Conservation (phyloP, 1,139 yeast species). For the Geotrichum fermentans region DNA sequence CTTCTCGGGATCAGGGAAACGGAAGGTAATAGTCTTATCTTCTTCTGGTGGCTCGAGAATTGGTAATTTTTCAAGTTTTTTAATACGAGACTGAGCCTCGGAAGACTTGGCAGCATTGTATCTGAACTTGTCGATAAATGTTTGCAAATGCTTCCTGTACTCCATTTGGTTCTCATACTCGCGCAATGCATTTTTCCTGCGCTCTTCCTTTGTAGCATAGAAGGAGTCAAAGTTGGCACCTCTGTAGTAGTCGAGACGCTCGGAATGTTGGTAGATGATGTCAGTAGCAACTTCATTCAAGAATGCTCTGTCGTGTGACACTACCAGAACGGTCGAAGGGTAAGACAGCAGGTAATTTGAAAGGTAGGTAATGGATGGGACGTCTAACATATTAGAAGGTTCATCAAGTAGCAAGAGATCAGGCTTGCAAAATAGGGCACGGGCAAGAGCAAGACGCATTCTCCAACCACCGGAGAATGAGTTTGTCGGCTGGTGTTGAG, state of each 20-base stretch:
- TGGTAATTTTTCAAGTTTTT: constrained; percentile 91
- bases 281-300: constrained; percentile 97
- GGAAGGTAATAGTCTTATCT: constrained; percentile 77
- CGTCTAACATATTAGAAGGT: constrained; percentile 99
- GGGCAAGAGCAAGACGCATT: constrained; percentile 96
- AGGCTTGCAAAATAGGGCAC: constrained; percentile 96
- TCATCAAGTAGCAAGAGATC: constrained; percentile 90
- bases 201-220: constrained; percentile 90
- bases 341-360: constrained; percentile 85
- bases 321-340: constrained; percentile 88
- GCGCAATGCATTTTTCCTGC: constrained; percentile 85
- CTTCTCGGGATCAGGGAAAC: constrained; percentile 91
- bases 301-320: constrained; percentile 96
- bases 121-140: constrained; percentile 90
- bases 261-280: constrained; percentile 95
- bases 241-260: constrained; percentile 90
- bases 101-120: constrained; percentile 96
- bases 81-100: constrained; percentile 96
- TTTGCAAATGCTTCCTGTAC: constrained; percentile 85
- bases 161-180: constrained; percentile 98
- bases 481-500: constrained; percentile 78
- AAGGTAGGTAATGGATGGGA: constrained; percentile 91
- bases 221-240: constrained; percentile 91
- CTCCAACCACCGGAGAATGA: constrained; percentile 99
- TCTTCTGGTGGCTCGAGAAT: constrained; percentile 91